Conservation (phyloP, 305 asterid species). For the Rubia tinctorum region DNA sequence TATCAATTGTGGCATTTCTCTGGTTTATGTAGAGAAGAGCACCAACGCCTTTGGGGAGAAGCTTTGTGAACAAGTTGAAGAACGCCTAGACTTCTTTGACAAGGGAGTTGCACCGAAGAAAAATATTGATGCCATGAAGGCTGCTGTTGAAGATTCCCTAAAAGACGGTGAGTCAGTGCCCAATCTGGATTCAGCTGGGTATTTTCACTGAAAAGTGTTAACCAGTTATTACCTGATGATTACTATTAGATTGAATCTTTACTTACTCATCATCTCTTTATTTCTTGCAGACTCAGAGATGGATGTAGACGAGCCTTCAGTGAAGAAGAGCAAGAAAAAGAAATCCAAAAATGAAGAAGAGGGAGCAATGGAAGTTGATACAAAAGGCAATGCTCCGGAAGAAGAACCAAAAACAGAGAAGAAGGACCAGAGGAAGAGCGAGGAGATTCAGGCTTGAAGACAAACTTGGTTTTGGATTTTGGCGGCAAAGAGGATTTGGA, state of each 20-base stretch:
- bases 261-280: not conserved
- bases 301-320: conserved; percentile 36
- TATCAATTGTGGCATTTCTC: not conserved
- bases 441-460: conserved; percentile 17
- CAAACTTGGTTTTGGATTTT: too few species aligned
- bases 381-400: conserved; percentile 47
- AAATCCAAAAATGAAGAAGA: conserved; percentile 30
- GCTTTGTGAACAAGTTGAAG: conserved; percentile 98
- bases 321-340: conserved; percentile 47
- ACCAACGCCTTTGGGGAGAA: conserved; percentile 84
- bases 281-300: conserved; percentile 27
- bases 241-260: too few species aligned
- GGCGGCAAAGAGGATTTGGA: too few species aligned
- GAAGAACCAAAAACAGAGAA: conserved; percentile 67
- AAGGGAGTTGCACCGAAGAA: conserved; percentile 98
- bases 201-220: not conserved
- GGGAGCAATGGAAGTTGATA: conserved; percentile 38
- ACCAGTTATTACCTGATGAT: not conserved
- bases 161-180: conserved; percentile 42
- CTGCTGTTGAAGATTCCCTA: conserved; percentile 53
- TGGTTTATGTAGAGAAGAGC: conserved; percentile 47
- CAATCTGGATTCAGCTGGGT: not conserved
- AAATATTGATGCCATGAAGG: conserved; percentile 85
- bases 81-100: conserved; percentile 87
- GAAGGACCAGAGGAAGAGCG: conserved; percentile 49